Conservation (phyloP, 176 grass and related monocot species). For the Carex pumila region DNA sequence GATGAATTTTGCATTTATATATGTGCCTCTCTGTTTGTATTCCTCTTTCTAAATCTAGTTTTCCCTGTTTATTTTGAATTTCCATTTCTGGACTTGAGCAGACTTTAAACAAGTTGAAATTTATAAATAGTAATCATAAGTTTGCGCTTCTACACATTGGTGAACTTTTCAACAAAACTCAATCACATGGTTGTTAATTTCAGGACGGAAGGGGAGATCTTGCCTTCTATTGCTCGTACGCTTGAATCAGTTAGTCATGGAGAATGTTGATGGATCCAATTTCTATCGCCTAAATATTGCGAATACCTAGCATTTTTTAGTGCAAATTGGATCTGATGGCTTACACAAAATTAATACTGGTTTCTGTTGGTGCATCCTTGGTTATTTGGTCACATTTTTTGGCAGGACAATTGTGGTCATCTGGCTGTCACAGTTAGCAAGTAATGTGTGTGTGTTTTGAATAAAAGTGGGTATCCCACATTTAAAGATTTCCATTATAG, state of each 20-base stretch:
- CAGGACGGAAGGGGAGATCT: slow-evolving; percentile 74
- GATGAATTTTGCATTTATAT: neutral
- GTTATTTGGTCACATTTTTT: neutral
- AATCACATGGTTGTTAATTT: neutral
- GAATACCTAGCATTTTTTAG: slow-evolving; percentile 15
- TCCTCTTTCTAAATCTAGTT: neutral
- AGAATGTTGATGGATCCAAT: slow-evolving; percentile 49
- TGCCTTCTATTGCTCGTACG: slow-evolving; percentile 63
- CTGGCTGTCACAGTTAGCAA: no score
- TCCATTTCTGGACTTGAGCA: neutral
- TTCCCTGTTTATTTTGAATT: neutral
- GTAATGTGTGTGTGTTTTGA: no score
- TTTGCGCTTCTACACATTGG: neutral
- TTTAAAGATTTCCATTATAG: no score
- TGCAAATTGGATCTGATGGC: neutral
- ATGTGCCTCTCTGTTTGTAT: neutral
- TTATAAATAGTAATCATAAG: neutral
- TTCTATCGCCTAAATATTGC: slow-evolving; percentile 39
- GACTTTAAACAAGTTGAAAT: neutral
- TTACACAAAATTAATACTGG: neutral
- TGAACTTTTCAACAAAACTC: neutral
- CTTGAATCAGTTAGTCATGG: slow-evolving; percentile 66
- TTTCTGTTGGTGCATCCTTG: neutral
- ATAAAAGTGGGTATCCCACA: no score
- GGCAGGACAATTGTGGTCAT: no score